These are phyloP conservation scores for Dendrobium huoshanense DNA, from an alignment of 106 monocot genomes.

Conservation along the genomic window DNA sequence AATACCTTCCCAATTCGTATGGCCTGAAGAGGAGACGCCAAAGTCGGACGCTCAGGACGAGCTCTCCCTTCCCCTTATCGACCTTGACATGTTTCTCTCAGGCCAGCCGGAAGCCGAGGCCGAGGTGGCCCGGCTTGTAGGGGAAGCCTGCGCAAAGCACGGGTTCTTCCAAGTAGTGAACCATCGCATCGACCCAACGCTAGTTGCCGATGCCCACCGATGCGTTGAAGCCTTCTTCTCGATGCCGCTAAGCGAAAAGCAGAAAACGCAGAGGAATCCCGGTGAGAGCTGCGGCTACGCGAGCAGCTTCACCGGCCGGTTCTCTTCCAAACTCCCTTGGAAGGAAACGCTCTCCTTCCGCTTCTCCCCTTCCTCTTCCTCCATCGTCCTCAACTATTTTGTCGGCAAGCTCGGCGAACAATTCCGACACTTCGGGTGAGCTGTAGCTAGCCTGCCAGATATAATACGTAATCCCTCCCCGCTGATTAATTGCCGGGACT, in stretches of 20 bases:
- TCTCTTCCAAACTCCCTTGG: conserved; percentile 85
- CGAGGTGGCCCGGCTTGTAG: conserved; percentile 22
- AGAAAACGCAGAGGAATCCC: conserved; percentile 41
- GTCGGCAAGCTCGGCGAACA: conserved; percentile 30
- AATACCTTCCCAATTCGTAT: conserved; percentile 60
- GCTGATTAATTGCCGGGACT: neutral
- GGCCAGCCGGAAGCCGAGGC: conserved; percentile 12
- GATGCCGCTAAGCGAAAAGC: conserved; percentile 63
- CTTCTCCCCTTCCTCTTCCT: conserved; percentile 25
- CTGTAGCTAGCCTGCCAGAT: neutral
- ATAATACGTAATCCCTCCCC: neutral
- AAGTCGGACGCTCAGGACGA: conserved; percentile 37
- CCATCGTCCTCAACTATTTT: conserved; percentile 37
- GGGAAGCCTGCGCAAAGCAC: conserved; percentile 57
- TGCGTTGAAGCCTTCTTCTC: conserved; percentile 59
- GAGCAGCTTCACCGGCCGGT: conserved; percentile 84
- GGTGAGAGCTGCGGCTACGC: conserved; percentile 92
- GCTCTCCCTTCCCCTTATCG: conserved; percentile 63
- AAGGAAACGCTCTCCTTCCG: conserved; percentile 82
- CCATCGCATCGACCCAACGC: conserved; percentile 52
- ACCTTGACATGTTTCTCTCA: conserved; percentile 29
- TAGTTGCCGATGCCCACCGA: conserved; percentile 58
- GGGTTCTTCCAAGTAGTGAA: conserved; percentile 95
- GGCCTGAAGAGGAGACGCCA: conserved; percentile 63
- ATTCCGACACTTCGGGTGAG: conserved; percentile 42